Evolutionary conservation across 371 early-diverging fungal species (phyloP).

Genomic region (Massospora cicadina): DNA sequence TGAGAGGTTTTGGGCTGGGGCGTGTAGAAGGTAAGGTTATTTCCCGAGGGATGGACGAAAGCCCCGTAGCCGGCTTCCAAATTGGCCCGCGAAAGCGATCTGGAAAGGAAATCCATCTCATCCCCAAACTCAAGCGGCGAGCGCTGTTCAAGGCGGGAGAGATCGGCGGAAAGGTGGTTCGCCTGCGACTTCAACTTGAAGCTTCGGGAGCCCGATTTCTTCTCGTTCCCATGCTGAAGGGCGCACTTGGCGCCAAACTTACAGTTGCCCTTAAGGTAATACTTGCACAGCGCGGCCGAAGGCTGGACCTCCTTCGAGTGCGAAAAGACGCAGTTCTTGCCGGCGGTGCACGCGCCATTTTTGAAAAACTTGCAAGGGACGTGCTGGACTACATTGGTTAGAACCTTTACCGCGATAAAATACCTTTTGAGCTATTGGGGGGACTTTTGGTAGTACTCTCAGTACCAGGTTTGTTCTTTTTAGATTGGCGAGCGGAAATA

Average conservation of each 20-base stretch:
- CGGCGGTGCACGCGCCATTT: constrained; percentile 56
- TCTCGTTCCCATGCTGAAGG: constrained; percentile 26
- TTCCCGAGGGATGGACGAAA: not conserved
- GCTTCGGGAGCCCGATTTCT: not conserved
- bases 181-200: not conserved
- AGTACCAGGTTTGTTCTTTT: not conserved
- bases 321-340: constrained; percentile 55
- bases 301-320: constrained; percentile 39
- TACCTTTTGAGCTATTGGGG: not conserved
- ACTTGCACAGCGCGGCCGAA: constrained; percentile 47
- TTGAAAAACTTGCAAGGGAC: constrained; percentile 71
- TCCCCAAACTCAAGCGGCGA: not conserved
- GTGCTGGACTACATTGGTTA: constrained; percentile 21
- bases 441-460: not conserved
- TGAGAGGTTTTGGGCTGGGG: constrained; percentile 11
- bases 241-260: constrained; percentile 66
- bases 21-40: constrained; percentile 6
- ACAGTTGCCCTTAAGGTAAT: constrained; percentile 61
- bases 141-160: not conserved
- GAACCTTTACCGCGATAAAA: constrained; percentile 18
- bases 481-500: not conserved
- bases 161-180: not conserved
- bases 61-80: not conserved
- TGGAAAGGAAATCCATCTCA: constrained; percentile 1
- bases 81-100: not conserved